A percentile compares a stretch with the other conserved stretches of the same genome.
These are phyloP conservation scores for Paramecium pentaurelia DNA, from an alignment of 73 alveolate genomes.

Conservation along the genomic window DNA sequence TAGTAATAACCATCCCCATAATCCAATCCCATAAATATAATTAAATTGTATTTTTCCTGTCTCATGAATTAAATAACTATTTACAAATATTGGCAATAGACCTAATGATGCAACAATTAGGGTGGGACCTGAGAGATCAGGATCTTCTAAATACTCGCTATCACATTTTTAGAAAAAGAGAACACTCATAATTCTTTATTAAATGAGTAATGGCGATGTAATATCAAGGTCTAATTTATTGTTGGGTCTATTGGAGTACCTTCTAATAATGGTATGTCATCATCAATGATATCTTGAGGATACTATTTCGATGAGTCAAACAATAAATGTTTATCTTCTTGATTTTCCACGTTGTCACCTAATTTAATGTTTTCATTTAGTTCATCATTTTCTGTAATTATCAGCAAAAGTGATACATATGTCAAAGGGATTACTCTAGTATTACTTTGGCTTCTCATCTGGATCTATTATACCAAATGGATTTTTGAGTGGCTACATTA, in stretches of 20 bases:
- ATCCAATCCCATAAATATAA: conserved; percentile 12
- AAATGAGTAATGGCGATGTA: conserved; percentile 19
- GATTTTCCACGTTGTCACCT: not conserved
- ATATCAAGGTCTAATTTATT: conserved; percentile 2
- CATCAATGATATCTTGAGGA: not conserved
- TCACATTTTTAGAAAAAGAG: not conserved
- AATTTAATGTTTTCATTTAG: not conserved
- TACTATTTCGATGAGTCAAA: not conserved
- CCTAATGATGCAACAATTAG: not conserved
- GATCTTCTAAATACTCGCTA: conserved; percentile 19
- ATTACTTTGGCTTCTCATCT: not conserved
- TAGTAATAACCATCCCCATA: not conserved
- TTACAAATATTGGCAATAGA: not conserved
- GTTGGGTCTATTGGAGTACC: not conserved
- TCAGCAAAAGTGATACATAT: not conserved
- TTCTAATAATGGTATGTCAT: conserved; percentile 15
- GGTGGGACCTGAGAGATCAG: conserved; percentile 37
- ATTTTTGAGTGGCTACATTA: conserved; percentile 44
- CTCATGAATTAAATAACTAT: not conserved
- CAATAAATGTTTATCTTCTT: not conserved
- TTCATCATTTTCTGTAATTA: not conserved
- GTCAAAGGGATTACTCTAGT: not conserved
- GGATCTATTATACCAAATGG: conserved; percentile 48
- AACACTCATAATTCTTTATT: conserved; percentile 1
- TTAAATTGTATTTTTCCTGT: conserved; percentile 30